A percentile compares a stretch with the other conserved stretches of the same genome.
Conservation (phyloP, 163 green algal species). For the Volvox carteri region DNA sequence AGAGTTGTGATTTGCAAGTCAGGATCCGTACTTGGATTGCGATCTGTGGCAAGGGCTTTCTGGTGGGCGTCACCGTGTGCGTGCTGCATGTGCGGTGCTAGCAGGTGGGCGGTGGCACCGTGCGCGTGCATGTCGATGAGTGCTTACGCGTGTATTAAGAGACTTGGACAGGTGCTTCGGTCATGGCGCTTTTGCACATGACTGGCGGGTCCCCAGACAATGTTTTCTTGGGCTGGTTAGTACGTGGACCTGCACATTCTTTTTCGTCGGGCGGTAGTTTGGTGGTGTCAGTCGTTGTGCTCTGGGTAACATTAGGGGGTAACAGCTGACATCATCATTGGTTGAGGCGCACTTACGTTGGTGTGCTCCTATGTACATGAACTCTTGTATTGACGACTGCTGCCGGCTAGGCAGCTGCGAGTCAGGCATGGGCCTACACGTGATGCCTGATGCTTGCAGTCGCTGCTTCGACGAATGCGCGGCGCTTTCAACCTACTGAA, state of each 20-base stretch:
- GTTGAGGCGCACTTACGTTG: neutral
- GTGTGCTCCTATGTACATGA: constrained; percentile 17
- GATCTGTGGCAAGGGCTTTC: neutral
- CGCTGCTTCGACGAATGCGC: neutral
- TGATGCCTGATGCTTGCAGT: constrained; percentile 9
- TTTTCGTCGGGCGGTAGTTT: neutral
- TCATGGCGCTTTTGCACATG: constrained; percentile 3
- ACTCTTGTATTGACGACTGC: neutral
- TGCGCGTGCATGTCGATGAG: neutral
- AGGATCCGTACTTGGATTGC: neutral
- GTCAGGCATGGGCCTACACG: neutral
- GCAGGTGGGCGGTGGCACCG: neutral
- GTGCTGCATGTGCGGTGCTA: neutral
- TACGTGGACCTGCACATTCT: constrained; percentile 9
- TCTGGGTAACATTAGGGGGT: neutral
- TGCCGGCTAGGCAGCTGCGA: constrained; percentile 7
- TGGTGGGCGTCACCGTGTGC: neutral
- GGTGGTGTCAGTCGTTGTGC: neutral
- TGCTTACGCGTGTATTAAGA: neutral
- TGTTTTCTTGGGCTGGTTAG: neutral
- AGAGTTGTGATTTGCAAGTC: neutral
- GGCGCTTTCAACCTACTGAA: neutral
- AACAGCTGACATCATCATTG: neutral
- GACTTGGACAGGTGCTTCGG: neutral
- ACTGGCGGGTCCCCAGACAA: neutral